Percentiles rank a stretch among this genome's conserved stretches.
Conservation (phyloP, 805 yeast genomes). For the Starmera amethionina region DNA sequence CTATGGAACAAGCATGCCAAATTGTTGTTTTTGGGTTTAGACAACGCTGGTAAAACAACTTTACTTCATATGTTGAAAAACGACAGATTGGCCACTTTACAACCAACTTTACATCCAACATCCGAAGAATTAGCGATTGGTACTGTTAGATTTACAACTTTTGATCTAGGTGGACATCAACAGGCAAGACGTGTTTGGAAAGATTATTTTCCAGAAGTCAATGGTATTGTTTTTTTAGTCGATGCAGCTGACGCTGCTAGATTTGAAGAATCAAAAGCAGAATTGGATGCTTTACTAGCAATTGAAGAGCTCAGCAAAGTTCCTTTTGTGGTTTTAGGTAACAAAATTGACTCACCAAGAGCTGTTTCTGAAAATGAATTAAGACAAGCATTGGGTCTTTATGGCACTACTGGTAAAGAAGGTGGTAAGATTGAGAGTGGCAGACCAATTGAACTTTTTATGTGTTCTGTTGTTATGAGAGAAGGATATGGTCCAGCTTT, state of each 20-base stretch:
- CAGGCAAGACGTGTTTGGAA: slow-evolving; percentile 99
- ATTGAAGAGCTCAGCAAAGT: slow-evolving; percentile 86
- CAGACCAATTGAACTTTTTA: slow-evolving; percentile 92
- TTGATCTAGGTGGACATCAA: slow-evolving; percentile 96
- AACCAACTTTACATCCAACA: slow-evolving; percentile 98
- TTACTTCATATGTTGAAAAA: slow-evolving; percentile 78
- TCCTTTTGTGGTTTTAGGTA: slow-evolving; percentile 91
- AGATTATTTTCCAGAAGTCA: slow-evolving; percentile 98
- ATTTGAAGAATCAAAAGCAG: slow-evolving; percentile 89
- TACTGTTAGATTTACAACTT: slow-evolving; percentile 92
- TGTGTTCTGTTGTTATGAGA: slow-evolving; percentile 98
- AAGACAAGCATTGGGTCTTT: slow-evolving; percentile 80
- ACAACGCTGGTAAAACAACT: slow-evolving; percentile 97
- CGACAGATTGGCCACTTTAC: slow-evolving; percentile 94
- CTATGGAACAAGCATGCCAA: slow-evolving; percentile 94
- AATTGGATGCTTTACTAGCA: slow-evolving; percentile 84
- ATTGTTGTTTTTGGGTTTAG: slow-evolving; percentile 89
- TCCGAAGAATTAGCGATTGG: slow-evolving; percentile 97
- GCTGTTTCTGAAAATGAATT: slow-evolving; percentile 95
- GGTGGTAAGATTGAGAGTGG: slow-evolving; percentile 54
- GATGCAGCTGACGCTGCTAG: slow-evolving; percentile 97
- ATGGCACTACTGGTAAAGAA: slow-evolving; percentile 86
- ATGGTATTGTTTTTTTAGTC: slow-evolving; percentile 91
- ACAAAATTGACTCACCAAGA: slow-evolving; percentile 88
- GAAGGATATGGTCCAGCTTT: slow-evolving; percentile 98